Base-by-base conservation (phyloP, 495 filamentous ascomycete genomes). In the Hypoxylon fragiforme region DNA sequence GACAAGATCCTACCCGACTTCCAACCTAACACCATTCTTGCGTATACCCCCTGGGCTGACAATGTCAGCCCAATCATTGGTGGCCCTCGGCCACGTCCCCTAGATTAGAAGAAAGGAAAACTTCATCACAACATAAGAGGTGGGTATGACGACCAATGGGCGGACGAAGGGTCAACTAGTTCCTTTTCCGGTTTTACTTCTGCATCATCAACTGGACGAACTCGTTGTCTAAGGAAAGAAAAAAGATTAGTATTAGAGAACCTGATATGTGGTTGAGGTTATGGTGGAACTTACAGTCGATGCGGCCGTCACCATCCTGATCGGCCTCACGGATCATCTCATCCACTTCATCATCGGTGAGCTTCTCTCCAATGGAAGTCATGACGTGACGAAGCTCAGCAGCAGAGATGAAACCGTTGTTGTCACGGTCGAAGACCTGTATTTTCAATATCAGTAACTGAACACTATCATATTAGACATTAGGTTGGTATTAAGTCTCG, bases 161-260 rank as follows among this genome's bases (percentile, higher is more conserved):
- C 37, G 35, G 59, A 57, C 24, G 52, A 47, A 60, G 22, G 62
- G 36, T 44, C 44, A 45, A 37, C 48, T 11, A 42, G 11, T 50
- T 57, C 55, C 43, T 50, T 53, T 41, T 36, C 19, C 42, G 35
- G 22, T 49, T 60, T 81, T 89, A 97, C 81, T 98, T 98, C 85
- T 98, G 94, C 92, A 98, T 97, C 94, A 98, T 98, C 69, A 98
- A 86, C 80, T 98, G 94, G 64, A 98, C 94, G 72, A 98, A 98
- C 79, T 98, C 94, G 81, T 98, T 97, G 78, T 98, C 94, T 98
- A 69, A 31, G 26, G 14, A 6, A 16, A 13, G 12, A 46, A 28
- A 1, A 7, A n/a, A n/a, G n/a, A 65, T 83, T 63, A 82, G 77
- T 42, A 40, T 46, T 28, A 1, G 4, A 30, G n/a, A 18, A 9